Evolutionary conservation across 495 filamentous ascomycete genomes (phyloP), one percentile per base, ranked within the genome.

Genomic region (Penicillium salamii): DNA sequence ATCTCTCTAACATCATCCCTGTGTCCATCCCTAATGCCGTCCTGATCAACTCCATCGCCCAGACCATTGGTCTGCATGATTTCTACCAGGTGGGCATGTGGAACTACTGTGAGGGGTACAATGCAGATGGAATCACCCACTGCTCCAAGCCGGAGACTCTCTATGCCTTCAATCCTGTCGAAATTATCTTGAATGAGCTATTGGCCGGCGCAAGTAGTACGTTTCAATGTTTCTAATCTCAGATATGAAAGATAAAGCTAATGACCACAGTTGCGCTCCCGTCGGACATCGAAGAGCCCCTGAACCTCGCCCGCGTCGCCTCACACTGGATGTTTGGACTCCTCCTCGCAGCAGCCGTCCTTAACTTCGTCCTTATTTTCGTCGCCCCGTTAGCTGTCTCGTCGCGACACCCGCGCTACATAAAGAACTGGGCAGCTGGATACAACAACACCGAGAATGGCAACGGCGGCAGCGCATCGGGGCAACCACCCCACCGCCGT

Each of bases 41-140:
- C 5, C 74, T 96, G 11, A 87, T 95, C 70, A 96, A 96, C 70
- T 86, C 78, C 45, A 89, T 96, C 49, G 91, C 91, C n/a, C 88
- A 86, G 33, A 85, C 85, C 9, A 78, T 97, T 40, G 91, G 91
- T 6, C 74, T 96, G 14, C 89, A 95, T 55, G 91, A 96, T 69
- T 97, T 93, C 69, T 97, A 97, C 65, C 85, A 89, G 58, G 90
- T 95, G 29, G 91, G 91, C 5, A 65, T 96, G 11, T 97, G 91
- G 91, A 83, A 80, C 29, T 95, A 85, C 63, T 97, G 91, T 58
- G 88, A 92, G 69, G 91, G 91, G 14, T 91, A 90, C 67, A 67
- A 83, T 35, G 74, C 75, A 36, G 68, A 79, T 50, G 87, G 88
- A 5, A 84, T 93, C 42, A 92, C 88, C 7, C 63, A 63, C 50